phyloP scores from a whole-genome alignment of 345 rosid species.

The Garcia nutans region DNA sequence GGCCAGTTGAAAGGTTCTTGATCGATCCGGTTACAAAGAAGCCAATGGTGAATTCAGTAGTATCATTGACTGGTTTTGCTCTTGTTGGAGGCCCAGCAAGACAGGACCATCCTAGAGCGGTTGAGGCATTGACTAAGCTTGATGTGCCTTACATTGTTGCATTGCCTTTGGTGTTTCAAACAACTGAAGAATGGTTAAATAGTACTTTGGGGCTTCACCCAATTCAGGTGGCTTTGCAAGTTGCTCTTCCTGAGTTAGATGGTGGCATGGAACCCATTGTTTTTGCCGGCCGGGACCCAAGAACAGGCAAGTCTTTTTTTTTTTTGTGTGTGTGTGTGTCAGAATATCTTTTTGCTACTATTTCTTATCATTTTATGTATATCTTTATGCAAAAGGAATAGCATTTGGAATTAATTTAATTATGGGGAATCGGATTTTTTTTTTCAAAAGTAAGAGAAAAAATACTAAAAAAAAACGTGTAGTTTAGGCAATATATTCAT shows the following conservation, averaged over 20 bases:
- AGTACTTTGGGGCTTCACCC: conserved; percentile 96
- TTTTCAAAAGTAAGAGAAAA: neutral
- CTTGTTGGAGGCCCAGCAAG: conserved; percentile 99
- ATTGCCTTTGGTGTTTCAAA: conserved; percentile 92
- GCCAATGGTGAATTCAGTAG: conserved; percentile 67
- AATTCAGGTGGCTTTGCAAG: conserved; percentile 97
- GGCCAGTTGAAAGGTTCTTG: conserved; percentile 79
- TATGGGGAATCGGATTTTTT: neutral
- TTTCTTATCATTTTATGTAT: conserved; percentile 2
- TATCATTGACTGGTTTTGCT: conserved; percentile 93
- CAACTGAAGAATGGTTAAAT: conserved; percentile 96
- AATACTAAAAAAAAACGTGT: too few species aligned
- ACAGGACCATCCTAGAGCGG: conserved; percentile 97
- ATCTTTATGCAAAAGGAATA: neutral
- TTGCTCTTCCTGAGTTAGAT: conserved; percentile 96
- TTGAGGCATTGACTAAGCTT: conserved; percentile 85
- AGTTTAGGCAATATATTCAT: neutral
- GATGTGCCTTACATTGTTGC: conserved; percentile 95
- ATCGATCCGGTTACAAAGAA: conserved; percentile 64
- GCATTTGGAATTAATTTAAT: neutral
- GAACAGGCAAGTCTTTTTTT: conserved; percentile 59
- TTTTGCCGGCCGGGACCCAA: conserved; percentile 96
- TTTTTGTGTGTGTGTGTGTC: neutral
- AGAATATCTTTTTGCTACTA: neutral
- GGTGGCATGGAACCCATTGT: conserved; percentile 99